Percentiles rank a stretch among this genome's conserved stretches.
Evolutionary conservation across 2,329 filamentous ascomycete species (phyloP).

Genomic region (Colletotrichum sp.): DNA sequence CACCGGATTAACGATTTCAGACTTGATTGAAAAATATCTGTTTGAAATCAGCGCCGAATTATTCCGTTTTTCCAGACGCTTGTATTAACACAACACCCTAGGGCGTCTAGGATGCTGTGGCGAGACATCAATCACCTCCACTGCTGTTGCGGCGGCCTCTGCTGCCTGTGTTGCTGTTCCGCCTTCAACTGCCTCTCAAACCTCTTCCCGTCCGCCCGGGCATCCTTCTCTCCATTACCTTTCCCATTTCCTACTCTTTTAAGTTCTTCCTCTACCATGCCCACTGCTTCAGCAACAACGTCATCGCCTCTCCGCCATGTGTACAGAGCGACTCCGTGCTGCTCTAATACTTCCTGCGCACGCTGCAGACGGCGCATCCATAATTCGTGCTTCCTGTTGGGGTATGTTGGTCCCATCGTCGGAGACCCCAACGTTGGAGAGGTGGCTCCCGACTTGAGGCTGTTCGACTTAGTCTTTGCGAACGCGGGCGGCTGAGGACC

Average conservation of each 20-base stretch:
- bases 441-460: constrained; percentile 31
- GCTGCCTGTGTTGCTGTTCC: constrained; percentile 14
- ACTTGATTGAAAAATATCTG: neutral
- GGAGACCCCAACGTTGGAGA: constrained; percentile 39
- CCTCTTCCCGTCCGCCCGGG: constrained; percentile 20
- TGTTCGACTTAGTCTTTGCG: constrained; percentile 29
- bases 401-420: constrained; percentile 32
- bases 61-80: neutral
- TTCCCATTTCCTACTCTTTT: constrained; percentile 40
- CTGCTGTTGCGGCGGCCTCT: constrained; percentile 5
- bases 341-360: constrained; percentile 67
- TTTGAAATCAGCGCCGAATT: constrained; percentile 2
- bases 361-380: constrained; percentile 73
- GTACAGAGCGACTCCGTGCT: constrained; percentile 69
- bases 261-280: constrained; percentile 64
- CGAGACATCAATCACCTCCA: neutral
- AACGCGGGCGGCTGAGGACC: constrained; percentile 22
- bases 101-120: neutral
- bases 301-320: constrained; percentile 78
- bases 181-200: constrained; percentile 19
- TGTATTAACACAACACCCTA: neutral
- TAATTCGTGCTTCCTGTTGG: constrained; percentile 73
- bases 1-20: neutral
- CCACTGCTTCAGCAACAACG: constrained; percentile 69
- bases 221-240: constrained; percentile 26